These are phyloP conservation scores for Coemansia erecta DNA, from an alignment of 192 early-diverging fungal genomes.

Conservation along the genomic window DNA sequence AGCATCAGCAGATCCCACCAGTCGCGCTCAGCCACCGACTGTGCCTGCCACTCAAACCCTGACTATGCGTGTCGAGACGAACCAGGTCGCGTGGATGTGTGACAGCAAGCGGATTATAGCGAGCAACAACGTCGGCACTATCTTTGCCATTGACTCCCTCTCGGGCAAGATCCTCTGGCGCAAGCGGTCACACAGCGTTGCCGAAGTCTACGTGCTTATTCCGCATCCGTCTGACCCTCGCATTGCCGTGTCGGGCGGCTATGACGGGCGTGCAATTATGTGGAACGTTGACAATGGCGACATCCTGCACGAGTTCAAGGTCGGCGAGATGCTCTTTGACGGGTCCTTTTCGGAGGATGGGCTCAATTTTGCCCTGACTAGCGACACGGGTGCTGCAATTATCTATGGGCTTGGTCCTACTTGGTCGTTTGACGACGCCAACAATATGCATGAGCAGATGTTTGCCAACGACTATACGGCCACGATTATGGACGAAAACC, in stretches of 20 bases:
- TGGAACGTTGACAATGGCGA: constrained; percentile 72
- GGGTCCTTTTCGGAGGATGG: constrained; percentile 78
- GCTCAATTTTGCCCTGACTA: constrained; percentile 66
- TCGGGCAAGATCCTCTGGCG: constrained; percentile 59
- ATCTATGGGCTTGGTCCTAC: constrained; percentile 67
- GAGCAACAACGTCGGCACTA: constrained; percentile 65
- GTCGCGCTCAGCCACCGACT: background rate
- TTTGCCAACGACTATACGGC: constrained; percentile 74
- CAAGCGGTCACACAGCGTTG: constrained; percentile 33
- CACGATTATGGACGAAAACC: constrained; percentile 63
- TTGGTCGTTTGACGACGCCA: constrained; percentile 39
- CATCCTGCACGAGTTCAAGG: constrained; percentile 54
- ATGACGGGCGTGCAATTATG: constrained; percentile 77
- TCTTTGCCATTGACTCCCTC: constrained; percentile 64
- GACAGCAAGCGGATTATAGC: constrained; percentile 69
- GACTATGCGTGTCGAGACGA: constrained; percentile 33
- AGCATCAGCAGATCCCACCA: background rate
- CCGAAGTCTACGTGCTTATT: constrained; percentile 70
- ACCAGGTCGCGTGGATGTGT: constrained; percentile 68
- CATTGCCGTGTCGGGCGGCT: constrained; percentile 75
- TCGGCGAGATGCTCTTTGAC: constrained; percentile 63
- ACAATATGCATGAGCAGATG: constrained; percentile 69
- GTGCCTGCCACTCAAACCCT: no score
- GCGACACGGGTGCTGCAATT: constrained; percentile 66
- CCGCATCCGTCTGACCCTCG: constrained; percentile 69